Base-by-base conservation (phyloP, 169 alveolate species). In the Plasmodium blacklocki region DNA sequence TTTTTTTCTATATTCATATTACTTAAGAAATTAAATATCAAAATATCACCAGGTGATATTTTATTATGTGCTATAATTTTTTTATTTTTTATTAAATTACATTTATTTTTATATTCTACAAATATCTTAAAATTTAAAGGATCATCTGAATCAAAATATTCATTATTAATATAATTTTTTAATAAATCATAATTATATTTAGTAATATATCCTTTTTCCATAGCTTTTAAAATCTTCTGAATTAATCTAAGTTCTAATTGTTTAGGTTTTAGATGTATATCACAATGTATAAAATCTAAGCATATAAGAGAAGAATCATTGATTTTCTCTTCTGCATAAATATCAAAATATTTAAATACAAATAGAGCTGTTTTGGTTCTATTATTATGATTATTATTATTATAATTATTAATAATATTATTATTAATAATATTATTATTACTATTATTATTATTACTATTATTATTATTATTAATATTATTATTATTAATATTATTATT, bases 331-430 rank as follows among this genome's bases (percentile, higher is more conserved):
- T 86, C 71, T 12, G 63, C 60, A 64, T 62, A 86, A 8, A 86
- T 86, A 47, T 86, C 92, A 86, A 86, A 86, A 60, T 86, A 86
- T 86, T 86, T 86, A 49, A 86, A 72, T 54, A 86, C 60, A 49
- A 86, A 52, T 45, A 86, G 62, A 3, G 60, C 68, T 29, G 52
- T 50, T 11, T 71, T 62, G 11, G 8, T 54, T 39, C 9, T 39
- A 39, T 39, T 5, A 39, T 39, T 39, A 39, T 39, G 0, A 39
- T 7, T 39, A 39, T 39, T 39, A 39, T 7, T 39, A 0, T 5
- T 32, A 32, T 6, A 5, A 3, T 29, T 29, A 2, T 29, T 29
- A 29, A 1, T 29, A 3, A 1, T 29, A 2, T 29, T 29, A 0
- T 39, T 39, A 7, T 0, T 39, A 39, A 5, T 39, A 52, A n/a